A percentile compares a stretch with the other conserved stretches of the same genome.
These are phyloP conservation scores for Yamadazyma sp. DNA, from an alignment of 805 yeast genomes.

Conservation along the genomic window DNA sequence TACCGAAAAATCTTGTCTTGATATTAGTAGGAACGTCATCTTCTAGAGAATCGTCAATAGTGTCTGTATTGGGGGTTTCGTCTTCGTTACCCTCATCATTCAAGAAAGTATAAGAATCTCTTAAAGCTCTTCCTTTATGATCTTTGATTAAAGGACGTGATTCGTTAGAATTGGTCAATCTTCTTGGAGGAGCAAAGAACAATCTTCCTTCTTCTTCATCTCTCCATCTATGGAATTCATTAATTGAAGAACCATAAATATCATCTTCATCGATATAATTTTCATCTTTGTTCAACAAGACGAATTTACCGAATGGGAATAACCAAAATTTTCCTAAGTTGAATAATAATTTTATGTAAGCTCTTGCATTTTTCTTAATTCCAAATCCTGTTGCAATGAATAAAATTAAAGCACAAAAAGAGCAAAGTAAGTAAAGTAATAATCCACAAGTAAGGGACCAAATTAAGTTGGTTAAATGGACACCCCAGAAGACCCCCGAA, in stretches of 20 bases:
- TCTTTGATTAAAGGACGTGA: conserved; percentile 39
- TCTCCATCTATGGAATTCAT: conserved; percentile 89
- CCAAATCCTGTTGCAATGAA: conserved; percentile 39
- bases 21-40: conserved; percentile 25
- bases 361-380: conserved; percentile 49
- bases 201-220: conserved; percentile 70
- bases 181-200: conserved; percentile 70
- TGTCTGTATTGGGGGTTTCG: conserved; percentile 18
- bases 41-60: conserved; percentile 7
- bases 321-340: conserved; percentile 69
- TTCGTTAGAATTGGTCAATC: conserved; percentile 32
- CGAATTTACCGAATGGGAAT: conserved; percentile 88
- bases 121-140: conserved; percentile 38
- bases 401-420: conserved; percentile 46
- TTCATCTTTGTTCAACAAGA: conserved; percentile 71
- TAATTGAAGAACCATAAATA: conserved; percentile 79
- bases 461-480: conserved; percentile 61
- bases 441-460: conserved; percentile 80
- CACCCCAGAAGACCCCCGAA: conserved; percentile 48
- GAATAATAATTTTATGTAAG: conserved; percentile 60
- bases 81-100: conserved; percentile 25
- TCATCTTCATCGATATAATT: conserved; percentile 84
- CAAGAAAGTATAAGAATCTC: conserved; percentile 36
- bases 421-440: conserved; percentile 51
- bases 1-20: conserved; percentile 70